A percentile compares a stretch with the other conserved stretches of the same genome.
These are phyloP conservation scores for Clonostachys sp. DNA, from an alignment of 2,329 filamentous ascomycete genomes.

Conservation along the genomic window DNA sequence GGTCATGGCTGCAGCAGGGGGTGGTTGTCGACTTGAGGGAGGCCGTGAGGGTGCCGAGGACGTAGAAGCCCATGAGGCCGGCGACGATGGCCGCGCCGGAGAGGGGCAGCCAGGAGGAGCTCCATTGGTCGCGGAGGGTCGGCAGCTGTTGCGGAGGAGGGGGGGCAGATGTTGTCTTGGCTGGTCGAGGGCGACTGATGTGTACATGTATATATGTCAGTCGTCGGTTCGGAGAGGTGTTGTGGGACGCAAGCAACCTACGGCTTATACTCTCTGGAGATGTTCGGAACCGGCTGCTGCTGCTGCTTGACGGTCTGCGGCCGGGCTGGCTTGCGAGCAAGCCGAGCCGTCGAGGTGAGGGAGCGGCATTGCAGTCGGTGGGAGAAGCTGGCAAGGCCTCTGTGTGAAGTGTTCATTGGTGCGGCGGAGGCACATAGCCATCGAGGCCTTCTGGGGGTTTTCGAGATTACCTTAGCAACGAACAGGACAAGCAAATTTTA, in stretches of 20 bases:
- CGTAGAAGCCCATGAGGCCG: constrained; percentile 41
- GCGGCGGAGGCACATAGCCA: background rate
- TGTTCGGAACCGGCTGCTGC: background rate
- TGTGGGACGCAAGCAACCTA: background rate
- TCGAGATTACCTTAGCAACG: too few species aligned
- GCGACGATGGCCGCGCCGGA: constrained; percentile 40
- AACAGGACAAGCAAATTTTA: too few species aligned
- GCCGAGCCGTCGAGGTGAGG: constrained; percentile 17
- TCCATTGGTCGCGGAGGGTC: constrained; percentile 27
- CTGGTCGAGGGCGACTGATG: background rate
- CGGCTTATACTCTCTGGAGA: constrained; percentile 3
- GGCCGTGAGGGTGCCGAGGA: constrained; percentile 30
- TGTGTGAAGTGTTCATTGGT: constrained; percentile 20
- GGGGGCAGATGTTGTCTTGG: constrained; percentile 2
- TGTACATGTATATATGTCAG: background rate
- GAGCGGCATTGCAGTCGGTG: constrained; percentile 14
- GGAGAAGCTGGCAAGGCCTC: constrained; percentile 13
- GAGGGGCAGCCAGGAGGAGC: constrained; percentile 35
- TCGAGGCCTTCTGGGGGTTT: too few species aligned
- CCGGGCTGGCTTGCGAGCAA: constrained; percentile 9
- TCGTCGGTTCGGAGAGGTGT: background rate
- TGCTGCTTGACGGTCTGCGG: constrained; percentile 7
- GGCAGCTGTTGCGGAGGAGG: constrained; percentile 16
- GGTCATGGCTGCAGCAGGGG: constrained; percentile 18
- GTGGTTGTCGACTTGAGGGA: constrained; percentile 16